Conservation (phyloP, 148 eudicot species). For the Nepenthes mirabilis region DNA sequence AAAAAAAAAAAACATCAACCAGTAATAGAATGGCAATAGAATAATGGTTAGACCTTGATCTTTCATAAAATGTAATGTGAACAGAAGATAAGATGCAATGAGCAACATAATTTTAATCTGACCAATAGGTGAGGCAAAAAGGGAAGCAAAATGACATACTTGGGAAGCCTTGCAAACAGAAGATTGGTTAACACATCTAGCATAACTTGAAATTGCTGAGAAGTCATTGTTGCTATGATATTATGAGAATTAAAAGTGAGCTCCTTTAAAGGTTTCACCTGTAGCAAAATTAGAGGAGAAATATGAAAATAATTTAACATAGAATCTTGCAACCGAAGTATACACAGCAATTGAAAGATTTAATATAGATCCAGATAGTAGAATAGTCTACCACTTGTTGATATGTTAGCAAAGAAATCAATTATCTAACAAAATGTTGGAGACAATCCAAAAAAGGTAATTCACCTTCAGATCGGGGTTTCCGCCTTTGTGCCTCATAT, state of each 20-base stretch:
- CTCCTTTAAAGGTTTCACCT: constrained; percentile 98
- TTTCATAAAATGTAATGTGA: no score
- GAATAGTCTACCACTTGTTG: no score
- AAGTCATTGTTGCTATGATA: constrained; percentile 94
- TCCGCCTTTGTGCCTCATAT: constrained; percentile 94
- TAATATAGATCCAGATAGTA: neutral
- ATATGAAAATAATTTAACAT: neutral
- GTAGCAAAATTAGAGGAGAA: constrained; percentile 15
- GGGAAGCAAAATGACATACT: constrained; percentile 37
- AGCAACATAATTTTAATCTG: neutral
- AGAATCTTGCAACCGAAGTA: neutral
- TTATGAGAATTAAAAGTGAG: constrained; percentile 84
- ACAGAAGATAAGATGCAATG: neutral
- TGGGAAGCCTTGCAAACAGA: constrained; percentile 91
- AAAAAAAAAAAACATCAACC: no score
- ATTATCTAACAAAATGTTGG: constrained; percentile 6
- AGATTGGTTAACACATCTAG: constrained; percentile 96
- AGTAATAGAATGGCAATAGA: no score
- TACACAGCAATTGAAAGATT: neutral
- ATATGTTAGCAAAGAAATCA: neutral
- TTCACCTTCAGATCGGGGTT: constrained; percentile 79
- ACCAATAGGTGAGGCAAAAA: neutral
- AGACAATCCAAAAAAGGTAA: neutral
- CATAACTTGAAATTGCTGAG: constrained; percentile 98
- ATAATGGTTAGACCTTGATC: no score